Conservation (phyloP, 2,329 filamentous ascomycete genomes). For the Alternaria alternata region DNA sequence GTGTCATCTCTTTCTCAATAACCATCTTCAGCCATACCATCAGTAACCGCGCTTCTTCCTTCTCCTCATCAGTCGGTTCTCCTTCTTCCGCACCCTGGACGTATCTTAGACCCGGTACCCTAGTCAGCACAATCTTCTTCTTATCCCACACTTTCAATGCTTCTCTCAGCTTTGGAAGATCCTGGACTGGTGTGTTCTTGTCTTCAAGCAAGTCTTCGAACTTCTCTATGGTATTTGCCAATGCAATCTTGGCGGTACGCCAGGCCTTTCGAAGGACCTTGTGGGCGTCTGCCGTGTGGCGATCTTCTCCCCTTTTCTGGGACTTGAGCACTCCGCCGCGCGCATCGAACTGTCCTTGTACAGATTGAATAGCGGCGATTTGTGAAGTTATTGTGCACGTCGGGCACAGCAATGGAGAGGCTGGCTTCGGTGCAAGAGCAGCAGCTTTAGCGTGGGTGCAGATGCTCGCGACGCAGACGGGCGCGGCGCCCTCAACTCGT, state of each 20-base stretch:
- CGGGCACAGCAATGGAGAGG: slow-evolving; percentile 1
- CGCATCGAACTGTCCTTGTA: slow-evolving; percentile 2
- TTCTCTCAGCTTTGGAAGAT: slow-evolving; percentile 8
- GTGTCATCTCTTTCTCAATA: slow-evolving; percentile 6
- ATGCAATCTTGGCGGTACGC: slow-evolving; percentile 14
- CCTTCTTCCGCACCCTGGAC: slow-evolving; percentile 12
- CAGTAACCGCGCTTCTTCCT: slow-evolving; percentile 6
- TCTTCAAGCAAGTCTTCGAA: slow-evolving; percentile 12
- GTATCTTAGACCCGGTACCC: slow-evolving; percentile 19
- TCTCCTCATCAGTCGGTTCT: slow-evolving; percentile 15
- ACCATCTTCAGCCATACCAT: slow-evolving; percentile 8
- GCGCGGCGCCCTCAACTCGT: not conserved
- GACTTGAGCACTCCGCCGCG: slow-evolving; percentile 15
- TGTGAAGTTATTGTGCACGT: slow-evolving; percentile 9
- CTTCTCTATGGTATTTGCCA: slow-evolving; percentile 11
- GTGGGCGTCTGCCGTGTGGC: not conserved
- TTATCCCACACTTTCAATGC: slow-evolving; percentile 17
- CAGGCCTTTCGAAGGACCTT: slow-evolving; percentile 8
- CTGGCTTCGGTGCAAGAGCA: not conserved
- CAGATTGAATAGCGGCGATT: not conserved
- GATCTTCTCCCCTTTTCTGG: not conserved
- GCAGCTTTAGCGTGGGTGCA: slow-evolving; percentile 3
- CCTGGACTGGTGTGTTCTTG: not conserved
- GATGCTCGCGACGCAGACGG: not conserved
- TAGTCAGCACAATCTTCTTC: slow-evolving; percentile 12